phyloP scores from a whole-genome alignment of 495 filamentous ascomycete genomes.

The Penicillium angulare region DNA sequence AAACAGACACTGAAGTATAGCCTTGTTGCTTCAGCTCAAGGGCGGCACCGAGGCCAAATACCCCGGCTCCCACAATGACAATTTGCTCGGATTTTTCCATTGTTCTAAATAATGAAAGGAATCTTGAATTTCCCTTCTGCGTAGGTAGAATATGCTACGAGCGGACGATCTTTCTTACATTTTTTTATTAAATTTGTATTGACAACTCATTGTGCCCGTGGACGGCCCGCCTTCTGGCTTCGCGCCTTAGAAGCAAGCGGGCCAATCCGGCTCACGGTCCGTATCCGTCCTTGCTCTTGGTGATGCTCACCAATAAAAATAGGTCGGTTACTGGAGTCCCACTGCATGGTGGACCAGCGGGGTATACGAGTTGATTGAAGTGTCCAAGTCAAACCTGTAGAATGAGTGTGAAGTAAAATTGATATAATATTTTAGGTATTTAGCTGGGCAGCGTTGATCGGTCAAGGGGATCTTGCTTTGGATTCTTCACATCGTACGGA shows the following conservation, averaged over 20 bases:
- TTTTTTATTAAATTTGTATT: not conserved
- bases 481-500: constrained; percentile 11
- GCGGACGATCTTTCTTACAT: not conserved
- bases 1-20: constrained; percentile 55
- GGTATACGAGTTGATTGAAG: no score
- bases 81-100: constrained; percentile 42
- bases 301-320: no score
- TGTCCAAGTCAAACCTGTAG: no score
- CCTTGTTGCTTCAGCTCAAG: constrained; percentile 54
- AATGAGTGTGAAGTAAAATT: no score
- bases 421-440: not conserved
- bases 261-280: no score
- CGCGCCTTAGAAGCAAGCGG: no score
- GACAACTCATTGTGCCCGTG: not conserved
- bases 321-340: no score
- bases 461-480: not conserved
- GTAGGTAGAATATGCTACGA: not conserved
- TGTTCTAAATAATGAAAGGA: no score
- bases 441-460: constrained; percentile 9
- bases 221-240: no score
- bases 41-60: constrained; percentile 67
- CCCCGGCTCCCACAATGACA: constrained; percentile 68
- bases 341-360: no score
- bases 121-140: not conserved
- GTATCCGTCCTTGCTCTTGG: no score